These are phyloP conservation scores for Trichocomaceae sp. DNA, from an alignment of 2,329 filamentous ascomycete genomes.

Conservation along the genomic window DNA sequence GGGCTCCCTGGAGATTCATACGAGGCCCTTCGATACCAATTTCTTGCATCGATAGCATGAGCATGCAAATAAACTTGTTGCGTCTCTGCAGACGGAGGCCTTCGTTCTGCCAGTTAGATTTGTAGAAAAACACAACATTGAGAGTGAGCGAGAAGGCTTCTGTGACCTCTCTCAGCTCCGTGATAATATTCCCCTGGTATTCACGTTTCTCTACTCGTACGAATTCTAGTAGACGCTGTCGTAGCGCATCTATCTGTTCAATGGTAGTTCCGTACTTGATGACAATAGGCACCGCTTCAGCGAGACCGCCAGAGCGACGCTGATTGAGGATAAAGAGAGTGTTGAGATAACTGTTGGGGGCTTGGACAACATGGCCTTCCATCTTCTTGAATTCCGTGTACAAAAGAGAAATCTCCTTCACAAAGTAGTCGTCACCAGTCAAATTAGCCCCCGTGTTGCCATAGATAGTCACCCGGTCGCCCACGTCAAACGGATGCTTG, in stretches of 20 bases:
- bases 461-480: slow-evolving; percentile 86
- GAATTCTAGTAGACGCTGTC: slow-evolving; percentile 73
- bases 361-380: slow-evolving; percentile 92
- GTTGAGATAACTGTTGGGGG: slow-evolving; percentile 89
- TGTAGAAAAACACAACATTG: slow-evolving; percentile 96
- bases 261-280: slow-evolving; percentile 85
- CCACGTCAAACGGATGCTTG: slow-evolving; percentile 95
- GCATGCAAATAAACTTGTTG: slow-evolving; percentile 88
- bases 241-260: slow-evolving; percentile 74
- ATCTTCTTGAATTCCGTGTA: slow-evolving; percentile 99
- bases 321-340: slow-evolving; percentile 93
- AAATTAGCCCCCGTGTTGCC: slow-evolving; percentile 75
- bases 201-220: slow-evolving; percentile 81
- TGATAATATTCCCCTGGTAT: slow-evolving; percentile 78
- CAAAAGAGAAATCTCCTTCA: slow-evolving; percentile 85
- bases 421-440: slow-evolving; percentile 87
- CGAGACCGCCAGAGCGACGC: slow-evolving; percentile 77
- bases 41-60: slow-evolving; percentile 79
- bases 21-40: slow-evolving; percentile 79
- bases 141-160: slow-evolving; percentile 80
- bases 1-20: slow-evolving; percentile 63
- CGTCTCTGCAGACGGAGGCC: slow-evolving; percentile 79
- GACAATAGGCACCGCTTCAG: slow-evolving; percentile 74
- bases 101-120: slow-evolving; percentile 94
- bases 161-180: slow-evolving; percentile 70